Evolutionary conservation across 768 basidiomycete species (phyloP).

Genomic region (Cubamyces sp.): DNA sequence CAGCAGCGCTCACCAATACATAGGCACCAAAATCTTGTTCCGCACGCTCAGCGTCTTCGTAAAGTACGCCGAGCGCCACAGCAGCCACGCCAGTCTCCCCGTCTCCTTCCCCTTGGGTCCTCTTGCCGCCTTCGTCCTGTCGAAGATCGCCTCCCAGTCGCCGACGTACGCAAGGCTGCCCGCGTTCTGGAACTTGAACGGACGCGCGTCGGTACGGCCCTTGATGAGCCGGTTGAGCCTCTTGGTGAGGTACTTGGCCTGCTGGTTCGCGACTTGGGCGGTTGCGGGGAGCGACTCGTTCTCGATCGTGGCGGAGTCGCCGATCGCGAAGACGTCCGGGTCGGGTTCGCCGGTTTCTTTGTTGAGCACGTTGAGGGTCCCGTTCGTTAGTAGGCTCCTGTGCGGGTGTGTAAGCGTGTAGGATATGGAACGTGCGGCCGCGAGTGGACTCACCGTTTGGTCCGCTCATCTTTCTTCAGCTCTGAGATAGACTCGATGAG

Average conservation of each 20-base stretch:
- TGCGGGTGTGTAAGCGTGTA: not conserved
- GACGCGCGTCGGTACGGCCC: constrained; percentile 44
- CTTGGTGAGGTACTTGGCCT: constrained; percentile 68
- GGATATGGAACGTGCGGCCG: not conserved
- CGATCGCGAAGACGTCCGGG: constrained; percentile 79
- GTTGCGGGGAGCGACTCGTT: constrained; percentile 74
- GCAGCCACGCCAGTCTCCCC: constrained; percentile 73
- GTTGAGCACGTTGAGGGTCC: constrained; percentile 64
- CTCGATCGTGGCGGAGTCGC: constrained; percentile 71
- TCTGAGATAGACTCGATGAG: constrained; percentile 63
- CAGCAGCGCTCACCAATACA: constrained; percentile 55
- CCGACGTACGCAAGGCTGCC: constrained; percentile 85
- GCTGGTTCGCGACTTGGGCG: constrained; percentile 85
- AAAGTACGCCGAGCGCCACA: constrained; percentile 84
- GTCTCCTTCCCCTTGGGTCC: constrained; percentile 57
- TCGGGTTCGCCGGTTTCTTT: constrained; percentile 52
- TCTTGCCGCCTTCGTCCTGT: constrained; percentile 55
- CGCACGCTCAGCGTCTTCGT: constrained; percentile 72
- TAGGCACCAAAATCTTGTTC: constrained; percentile 72
- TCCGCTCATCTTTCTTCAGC: constrained; percentile 63
- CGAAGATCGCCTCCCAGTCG: constrained; percentile 82
- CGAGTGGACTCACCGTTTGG: constrained; percentile 47
- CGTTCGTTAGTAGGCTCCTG: constrained; percentile 51
- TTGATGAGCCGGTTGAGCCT: constrained; percentile 63
- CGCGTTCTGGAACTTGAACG: constrained; percentile 72